A percentile compares a stretch with the other conserved stretches of the same genome.
phyloP scores from a whole-genome alignment of 2,329 filamentous ascomycete genomes.

The Pseudocercospora fuligena region DNA sequence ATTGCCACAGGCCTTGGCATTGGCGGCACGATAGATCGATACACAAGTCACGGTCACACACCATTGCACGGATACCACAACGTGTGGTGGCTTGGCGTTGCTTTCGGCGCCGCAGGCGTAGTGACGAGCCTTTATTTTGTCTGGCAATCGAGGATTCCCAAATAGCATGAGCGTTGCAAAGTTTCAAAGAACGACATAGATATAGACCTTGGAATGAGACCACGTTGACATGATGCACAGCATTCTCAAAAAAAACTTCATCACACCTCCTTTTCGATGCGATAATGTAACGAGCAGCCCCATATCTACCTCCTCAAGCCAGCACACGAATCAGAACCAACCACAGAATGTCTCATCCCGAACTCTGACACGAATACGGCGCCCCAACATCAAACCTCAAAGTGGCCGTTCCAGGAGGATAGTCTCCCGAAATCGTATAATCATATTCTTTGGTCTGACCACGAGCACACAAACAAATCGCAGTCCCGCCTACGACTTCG shows the following conservation, averaged over 20 bases:
- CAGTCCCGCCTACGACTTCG: not conserved
- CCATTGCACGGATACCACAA: slow-evolving; percentile 29
- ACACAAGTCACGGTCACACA: slow-evolving; percentile 21
- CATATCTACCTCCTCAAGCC: not conserved
- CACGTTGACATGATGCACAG: not conserved
- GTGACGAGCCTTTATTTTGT: slow-evolving; percentile 32
- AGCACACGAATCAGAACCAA: too few relatives aligned
- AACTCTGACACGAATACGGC: not conserved
- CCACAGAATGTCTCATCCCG: not conserved
- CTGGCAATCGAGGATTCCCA: not conserved
- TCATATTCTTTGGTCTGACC: slow-evolving; percentile 4
- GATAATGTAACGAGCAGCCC: too few relatives aligned
- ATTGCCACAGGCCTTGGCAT: slow-evolving; percentile 34
- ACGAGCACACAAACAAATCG: slow-evolving; percentile 8
- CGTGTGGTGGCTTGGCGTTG: slow-evolving; percentile 35
- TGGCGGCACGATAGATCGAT: slow-evolving; percentile 31
- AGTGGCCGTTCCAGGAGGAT: slow-evolving; percentile 13
- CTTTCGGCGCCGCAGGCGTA: slow-evolving; percentile 30
- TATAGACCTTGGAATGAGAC: not conserved
- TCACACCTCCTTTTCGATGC: too few relatives aligned
- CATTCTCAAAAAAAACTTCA: not conserved
- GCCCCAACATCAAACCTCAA: not conserved
- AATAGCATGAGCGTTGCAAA: not conserved
- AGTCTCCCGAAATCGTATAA: slow-evolving; percentile 13
- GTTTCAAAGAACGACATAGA: not conserved